Evolutionary conservation across 2,329 filamentous ascomycete genomes (phyloP).

Genomic region (Aquanectria penicillioides): DNA sequence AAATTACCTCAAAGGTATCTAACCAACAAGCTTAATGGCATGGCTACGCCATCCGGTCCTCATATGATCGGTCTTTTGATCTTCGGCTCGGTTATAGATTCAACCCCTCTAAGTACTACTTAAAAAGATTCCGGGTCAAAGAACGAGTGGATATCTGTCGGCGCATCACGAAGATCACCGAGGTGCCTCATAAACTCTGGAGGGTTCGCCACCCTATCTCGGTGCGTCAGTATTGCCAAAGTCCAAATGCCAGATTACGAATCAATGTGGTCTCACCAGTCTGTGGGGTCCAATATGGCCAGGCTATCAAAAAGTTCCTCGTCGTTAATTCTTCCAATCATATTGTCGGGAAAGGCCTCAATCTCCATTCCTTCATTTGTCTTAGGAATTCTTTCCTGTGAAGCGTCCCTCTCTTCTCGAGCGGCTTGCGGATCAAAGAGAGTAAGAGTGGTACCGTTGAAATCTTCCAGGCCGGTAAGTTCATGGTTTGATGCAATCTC

Average conservation of each 20-base stretch:
- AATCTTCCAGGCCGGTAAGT: too few relatives aligned
- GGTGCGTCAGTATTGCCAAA: too few relatives aligned
- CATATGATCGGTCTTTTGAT: too few relatives aligned
- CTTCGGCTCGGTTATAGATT: too few relatives aligned
- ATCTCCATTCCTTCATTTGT: not conserved
- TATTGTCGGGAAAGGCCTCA: not conserved
- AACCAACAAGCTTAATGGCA: too few relatives aligned
- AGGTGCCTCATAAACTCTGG: constrained; percentile 24
- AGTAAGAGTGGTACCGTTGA: too few relatives aligned
- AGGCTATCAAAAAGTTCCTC: constrained; percentile 22
- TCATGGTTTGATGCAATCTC: not conserved
- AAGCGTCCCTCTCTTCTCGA: too few relatives aligned
- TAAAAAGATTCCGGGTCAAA: constrained; percentile 20
- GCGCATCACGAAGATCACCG: constrained; percentile 6
- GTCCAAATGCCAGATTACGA: not conserved
- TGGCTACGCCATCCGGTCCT: too few relatives aligned
- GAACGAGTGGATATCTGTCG: constrained; percentile 6
- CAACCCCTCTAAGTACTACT: too few relatives aligned
- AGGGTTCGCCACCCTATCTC: constrained; percentile 21
- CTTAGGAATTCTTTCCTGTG: too few relatives aligned
- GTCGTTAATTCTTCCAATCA: constrained; percentile 4
- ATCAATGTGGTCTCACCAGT: constrained; percentile 13
- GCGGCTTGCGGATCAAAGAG: not conserved
- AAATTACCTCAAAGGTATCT: too few relatives aligned
- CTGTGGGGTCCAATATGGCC: constrained; percentile 14